These are phyloP conservation scores for Esteya vermicola DNA, from an alignment of 2,329 filamentous ascomycete genomes.

Conservation along the genomic window DNA sequence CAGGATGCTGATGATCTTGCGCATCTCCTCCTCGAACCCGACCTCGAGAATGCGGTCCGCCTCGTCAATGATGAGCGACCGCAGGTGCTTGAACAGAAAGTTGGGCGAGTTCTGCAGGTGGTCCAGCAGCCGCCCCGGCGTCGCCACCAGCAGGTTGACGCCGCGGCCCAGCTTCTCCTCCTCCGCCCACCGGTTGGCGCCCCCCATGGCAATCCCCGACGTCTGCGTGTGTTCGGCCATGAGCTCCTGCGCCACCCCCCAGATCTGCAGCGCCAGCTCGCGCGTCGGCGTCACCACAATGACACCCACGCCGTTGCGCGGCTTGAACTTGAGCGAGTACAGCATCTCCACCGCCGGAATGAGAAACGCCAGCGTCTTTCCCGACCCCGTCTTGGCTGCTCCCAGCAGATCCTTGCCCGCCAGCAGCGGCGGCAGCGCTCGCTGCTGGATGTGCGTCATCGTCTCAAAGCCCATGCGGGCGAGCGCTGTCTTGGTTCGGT, in stretches of 20 bases:
- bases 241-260: conserved; percentile 83
- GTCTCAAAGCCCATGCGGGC: conserved; percentile 82
- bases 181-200: conserved; percentile 80
- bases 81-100: conserved; percentile 85
- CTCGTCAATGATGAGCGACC: conserved; percentile 88
- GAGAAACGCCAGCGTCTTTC: conserved; percentile 87
- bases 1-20: conserved; percentile 87
- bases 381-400: conserved; percentile 83
- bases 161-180: conserved; percentile 90
- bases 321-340: conserved; percentile 81
- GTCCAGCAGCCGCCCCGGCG: conserved; percentile 82
- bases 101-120: conserved; percentile 84
- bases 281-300: conserved; percentile 87
- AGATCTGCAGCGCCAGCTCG: conserved; percentile 90
- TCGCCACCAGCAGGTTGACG: conserved; percentile 88
- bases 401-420: conserved; percentile 84
- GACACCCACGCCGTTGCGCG: conserved; percentile 82
- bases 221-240: conserved; percentile 91
- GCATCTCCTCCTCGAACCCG: conserved; percentile 97
- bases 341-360: conserved; percentile 93
- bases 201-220: conserved; percentile 62
- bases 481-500: conserved; percentile 80
- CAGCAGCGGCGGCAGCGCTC: conserved; percentile 74
- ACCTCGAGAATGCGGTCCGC: conserved; percentile 94
- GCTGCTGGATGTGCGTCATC: conserved; percentile 90